These are phyloP conservation scores for Backusella australiensis DNA, from an alignment of 192 early-diverging fungal species.

Conservation along the genomic window DNA sequence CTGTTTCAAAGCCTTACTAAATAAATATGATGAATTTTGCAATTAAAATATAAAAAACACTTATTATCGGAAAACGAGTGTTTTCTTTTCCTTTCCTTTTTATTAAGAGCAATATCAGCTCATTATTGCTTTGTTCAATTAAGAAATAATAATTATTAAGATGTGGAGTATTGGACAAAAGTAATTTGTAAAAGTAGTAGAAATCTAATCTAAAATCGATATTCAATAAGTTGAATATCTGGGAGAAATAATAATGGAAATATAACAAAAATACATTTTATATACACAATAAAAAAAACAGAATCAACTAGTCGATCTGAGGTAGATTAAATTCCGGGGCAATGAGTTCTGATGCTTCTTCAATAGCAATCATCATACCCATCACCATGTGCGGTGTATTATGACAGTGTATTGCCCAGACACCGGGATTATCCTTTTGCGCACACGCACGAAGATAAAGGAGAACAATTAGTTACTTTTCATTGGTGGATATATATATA, in stretches of 20 bases:
- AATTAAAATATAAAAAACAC: background rate
- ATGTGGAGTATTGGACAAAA: background rate
- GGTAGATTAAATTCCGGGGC: background rate
- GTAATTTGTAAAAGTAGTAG: background rate
- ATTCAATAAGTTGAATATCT: background rate
- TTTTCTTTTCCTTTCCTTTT: background rate
- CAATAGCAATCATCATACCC: constrained; percentile 32
- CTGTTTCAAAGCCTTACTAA: background rate
- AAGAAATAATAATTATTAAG: background rate
- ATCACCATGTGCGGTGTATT: constrained; percentile 39
- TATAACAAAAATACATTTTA: background rate
- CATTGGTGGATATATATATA: background rate
- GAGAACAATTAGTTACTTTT: background rate
- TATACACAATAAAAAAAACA: background rate
- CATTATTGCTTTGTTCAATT: background rate
- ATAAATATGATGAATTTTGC: background rate
- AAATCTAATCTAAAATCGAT: background rate
- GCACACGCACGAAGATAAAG: background rate
- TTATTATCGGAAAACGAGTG: background rate
- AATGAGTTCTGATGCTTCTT: constrained; percentile 24
- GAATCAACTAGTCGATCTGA: background rate
- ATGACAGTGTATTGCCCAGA: constrained; percentile 37
- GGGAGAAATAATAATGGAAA: background rate
- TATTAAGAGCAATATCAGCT: background rate
- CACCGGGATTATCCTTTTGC: constrained; percentile 32